Base-by-base conservation (phyloP, 768 basidiomycete genomes). In the Myochromella boudieri region DNA sequence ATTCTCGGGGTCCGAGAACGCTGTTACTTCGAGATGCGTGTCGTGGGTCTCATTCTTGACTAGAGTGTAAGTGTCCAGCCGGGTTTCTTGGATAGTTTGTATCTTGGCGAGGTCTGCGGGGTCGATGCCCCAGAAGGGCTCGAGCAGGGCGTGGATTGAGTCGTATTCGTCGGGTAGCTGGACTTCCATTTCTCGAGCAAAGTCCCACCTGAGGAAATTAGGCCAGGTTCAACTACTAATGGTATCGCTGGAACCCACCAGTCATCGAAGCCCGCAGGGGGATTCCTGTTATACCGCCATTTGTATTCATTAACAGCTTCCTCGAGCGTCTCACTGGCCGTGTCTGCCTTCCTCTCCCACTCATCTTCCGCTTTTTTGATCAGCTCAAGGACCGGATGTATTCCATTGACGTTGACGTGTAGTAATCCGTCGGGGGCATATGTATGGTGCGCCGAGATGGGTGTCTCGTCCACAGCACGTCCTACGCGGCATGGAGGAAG, bases 131-230 rank as follows among this genome's bases (percentile, higher is more conserved):
- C 87, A 93, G 67, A 91, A 97, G 0, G 91, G 90, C 40, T 84
- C 82, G 3, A 97, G 69, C 60, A 95, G 92, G 37, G 79, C 69
- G 38, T 75, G 60, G 24, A 95, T 80, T 21, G 73, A 71, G 56
- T 90, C 90, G 56, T 91, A 95, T 64, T 95, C 94, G 61, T 97
- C 94, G 4, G 86, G 77, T 44, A 95, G 81, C 56, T 84, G 81
- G 20, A 91, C 82, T 14, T 80, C 68, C 63, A 93, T 78, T 39
- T 82, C 74, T 59, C 72, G 69, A n/a, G 81, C 89, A 61, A 74
- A 77, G 31, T 68, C 54, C 75, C 75, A 78, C 77, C 75, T 76
- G 29, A 21, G 10, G 10, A 17, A 38, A 29, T 28, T 17, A 25
- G 12, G 4, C 3, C 12, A 22, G n/a, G 21, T 14, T 28, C 12